Conservation (phyloP, 148 eudicot genomes). For the Arbutus unedo region DNA sequence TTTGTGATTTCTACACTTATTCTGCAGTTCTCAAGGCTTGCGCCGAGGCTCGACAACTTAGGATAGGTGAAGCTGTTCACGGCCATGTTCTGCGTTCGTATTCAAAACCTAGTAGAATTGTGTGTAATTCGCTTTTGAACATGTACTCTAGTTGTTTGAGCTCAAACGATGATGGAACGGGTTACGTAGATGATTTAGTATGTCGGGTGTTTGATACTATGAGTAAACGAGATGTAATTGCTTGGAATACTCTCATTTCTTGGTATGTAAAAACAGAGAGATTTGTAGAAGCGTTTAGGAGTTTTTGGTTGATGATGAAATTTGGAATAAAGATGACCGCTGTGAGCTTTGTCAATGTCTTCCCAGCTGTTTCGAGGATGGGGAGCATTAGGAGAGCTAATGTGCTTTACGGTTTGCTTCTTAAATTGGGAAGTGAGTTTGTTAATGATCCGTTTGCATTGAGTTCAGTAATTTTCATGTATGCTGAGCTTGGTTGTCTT, state of each 20-base stretch:
- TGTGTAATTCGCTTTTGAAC: conserved; percentile 74
- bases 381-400: conserved; percentile 39
- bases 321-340: conserved; percentile 52
- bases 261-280: conserved; percentile 62
- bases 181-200: conserved; percentile 43
- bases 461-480: conserved; percentile 79
- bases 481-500: conserved; percentile 62
- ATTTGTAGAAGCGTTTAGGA: conserved; percentile 48
- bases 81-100: conserved; percentile 61
- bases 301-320: conserved; percentile 70
- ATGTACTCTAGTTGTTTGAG: conserved; percentile 71
- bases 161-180: neutral
- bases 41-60: conserved; percentile 51
- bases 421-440: conserved; percentile 57
- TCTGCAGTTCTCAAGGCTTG: conserved; percentile 90
- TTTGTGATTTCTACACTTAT: conserved; percentile 69
- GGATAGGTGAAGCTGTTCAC: conserved; percentile 74
- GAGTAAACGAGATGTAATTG: conserved; percentile 62
- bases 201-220: conserved; percentile 53
- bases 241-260: conserved; percentile 71
- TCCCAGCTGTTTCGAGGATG: conserved; percentile 56
- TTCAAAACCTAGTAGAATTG: conserved; percentile 63
- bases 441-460: conserved; percentile 56
- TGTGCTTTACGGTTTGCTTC: conserved; percentile 63
- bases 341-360: conserved; percentile 83